These are phyloP conservation scores for Colletotrichum karsti DNA, from an alignment of 2,329 filamentous ascomycete genomes.

Conservation along the genomic window DNA sequence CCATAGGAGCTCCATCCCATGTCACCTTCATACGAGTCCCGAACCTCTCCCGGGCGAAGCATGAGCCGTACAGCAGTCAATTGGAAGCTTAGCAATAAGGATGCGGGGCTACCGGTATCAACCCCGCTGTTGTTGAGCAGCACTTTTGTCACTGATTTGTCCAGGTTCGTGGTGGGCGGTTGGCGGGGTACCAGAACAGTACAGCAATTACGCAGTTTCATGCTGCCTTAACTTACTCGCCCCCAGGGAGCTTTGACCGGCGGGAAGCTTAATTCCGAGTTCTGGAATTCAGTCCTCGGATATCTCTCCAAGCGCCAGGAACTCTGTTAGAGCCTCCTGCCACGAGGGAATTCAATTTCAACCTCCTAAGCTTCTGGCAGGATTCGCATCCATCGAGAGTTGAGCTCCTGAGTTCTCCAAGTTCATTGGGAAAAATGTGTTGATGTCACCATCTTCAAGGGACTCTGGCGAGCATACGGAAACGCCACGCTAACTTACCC, in stretches of 20 bases:
- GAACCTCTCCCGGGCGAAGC: neutral
- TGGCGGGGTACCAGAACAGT: constrained; percentile 1
- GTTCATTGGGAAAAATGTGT: neutral
- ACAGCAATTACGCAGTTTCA: neutral
- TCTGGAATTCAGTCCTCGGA: neutral
- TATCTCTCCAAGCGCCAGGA: neutral
- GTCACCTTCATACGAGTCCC: neutral
- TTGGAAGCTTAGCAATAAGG: no score
- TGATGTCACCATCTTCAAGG: constrained; percentile 11
- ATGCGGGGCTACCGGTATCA: constrained; percentile 17
- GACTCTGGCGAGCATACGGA: neutral
- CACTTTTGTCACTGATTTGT: constrained; percentile 14
- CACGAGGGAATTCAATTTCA: neutral
- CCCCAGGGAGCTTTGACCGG: constrained; percentile 10
- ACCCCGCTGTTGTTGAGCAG: constrained; percentile 17
- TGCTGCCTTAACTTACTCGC: neutral
- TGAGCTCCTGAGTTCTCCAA: neutral
- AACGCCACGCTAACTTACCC: constrained; percentile 13
- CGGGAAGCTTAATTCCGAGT: constrained; percentile 15
- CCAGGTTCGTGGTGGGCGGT: neutral
- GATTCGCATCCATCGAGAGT: neutral
- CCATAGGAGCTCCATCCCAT: constrained; percentile 16
- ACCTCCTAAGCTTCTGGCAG: neutral
- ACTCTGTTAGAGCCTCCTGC: neutral
- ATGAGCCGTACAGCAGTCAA: constrained; percentile 9